Evolutionary conservation across 495 filamentous ascomycete genomes (phyloP), one percentile per base, ranked within the genome.

Genomic region (Aspergillus asperescens): DNA sequence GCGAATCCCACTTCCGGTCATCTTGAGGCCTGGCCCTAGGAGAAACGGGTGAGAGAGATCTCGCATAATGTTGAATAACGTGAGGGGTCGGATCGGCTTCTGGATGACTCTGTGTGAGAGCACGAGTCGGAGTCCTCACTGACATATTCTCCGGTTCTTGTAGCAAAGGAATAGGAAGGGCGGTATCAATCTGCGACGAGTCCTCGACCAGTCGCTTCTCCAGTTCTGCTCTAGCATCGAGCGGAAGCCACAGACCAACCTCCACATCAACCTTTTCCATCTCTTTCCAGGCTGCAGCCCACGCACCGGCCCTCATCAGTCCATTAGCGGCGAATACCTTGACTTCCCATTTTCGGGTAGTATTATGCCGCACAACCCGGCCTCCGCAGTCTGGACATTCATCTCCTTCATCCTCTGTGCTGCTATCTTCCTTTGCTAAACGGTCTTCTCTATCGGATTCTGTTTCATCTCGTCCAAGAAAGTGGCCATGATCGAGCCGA

Each of bases 191-290:
- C 4, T 57, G 50, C 24, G 51, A 41, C 28, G 32, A 41, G 13
- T 48, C 52, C 19, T 73, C 67, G 3, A 48, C 31, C 31, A 74
- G 54, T 32, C 61, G 61, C 35, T 69, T 75, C 57, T 78, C 74
- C 47, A 83, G 59, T 27, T 72, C 66, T 5, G 69, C 58, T 23
- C 73, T 62, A 19, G 83, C 49, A 32, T 79, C 76, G 5, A 77
- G 76, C 1, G 81, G 79, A 23, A 85, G 68, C 74, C 81, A 84
- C 4, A 89, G 83, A 50, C 85, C 83, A 55, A 98, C 81, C 63
- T 98, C 93, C 0, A 94, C 87, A 68, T 98, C 93, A 7, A 97
- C 88, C 25, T 91, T 80, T 68, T 98, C 93, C 93, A 98, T 98
- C 64, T 96, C 91, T 48, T 79, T 84, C 93, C 93, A 98, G 27